Base-by-base conservation (phyloP, 148 eudicot species). In the Pouteria glomerata region DNA sequence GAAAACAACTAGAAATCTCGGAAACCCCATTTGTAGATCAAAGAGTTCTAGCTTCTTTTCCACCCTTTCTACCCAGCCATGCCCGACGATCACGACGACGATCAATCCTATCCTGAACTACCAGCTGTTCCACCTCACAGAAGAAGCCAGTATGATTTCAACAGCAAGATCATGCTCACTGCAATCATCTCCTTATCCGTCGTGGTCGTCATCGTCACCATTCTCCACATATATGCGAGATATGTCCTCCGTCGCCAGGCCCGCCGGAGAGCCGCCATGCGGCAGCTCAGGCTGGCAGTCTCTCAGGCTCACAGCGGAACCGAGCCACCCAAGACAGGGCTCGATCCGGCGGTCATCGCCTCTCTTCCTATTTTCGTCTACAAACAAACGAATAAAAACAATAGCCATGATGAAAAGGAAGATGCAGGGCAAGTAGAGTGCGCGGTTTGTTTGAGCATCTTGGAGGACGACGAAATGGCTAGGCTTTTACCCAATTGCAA, bases 401-500 rank as follows among this genome's bases (percentile, higher is more conserved):
- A 1, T 8, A 50, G 4, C 3, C 68, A 45, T 13, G 72, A 50
- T 1, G 64, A 50, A 31, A 62, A 30, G 0, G 67, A 42, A 3
- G 55, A 27, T 16, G 26, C 50, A 0, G 21, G 42, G 2, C 2
- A 41, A 3, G 27, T 15, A 0, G 88, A 88, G 57, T 89, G 93
- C 26, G 62, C 87, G 0, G 79, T 89, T 30, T 89, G 93, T 66
- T 34, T 89, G 24, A 73, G 84, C 63, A 8, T 70, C 18, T 48
- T 89, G 10, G 87, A 82, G 77, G 82, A 75, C 11, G 80, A 39
- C 45, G 85, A 86, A 12, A 21, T 70, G 45, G 84, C 69, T 27
- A 69, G 87, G 68, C 19, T 73, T 37, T 62, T 89, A 57, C 89
- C 94, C 6, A 83, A 83, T 18, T 89, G 94, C 23, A 80, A 80